Evolutionary conservation across 306 rosid species (phyloP), one percentile per base, ranked within the genome.

Genomic region (Trichosanthes cucumerina): DNA sequence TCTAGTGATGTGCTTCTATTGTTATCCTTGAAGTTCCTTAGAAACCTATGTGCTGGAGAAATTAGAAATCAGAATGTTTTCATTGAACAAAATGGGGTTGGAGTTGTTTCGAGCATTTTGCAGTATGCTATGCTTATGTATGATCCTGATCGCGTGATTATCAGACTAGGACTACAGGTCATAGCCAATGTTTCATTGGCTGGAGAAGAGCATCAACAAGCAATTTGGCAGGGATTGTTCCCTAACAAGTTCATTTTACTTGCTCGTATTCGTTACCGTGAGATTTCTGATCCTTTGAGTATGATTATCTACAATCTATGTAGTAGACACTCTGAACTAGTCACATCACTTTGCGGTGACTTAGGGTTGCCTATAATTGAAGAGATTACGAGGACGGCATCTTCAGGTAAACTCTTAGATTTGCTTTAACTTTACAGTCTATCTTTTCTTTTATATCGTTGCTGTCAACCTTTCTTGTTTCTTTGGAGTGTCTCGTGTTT

Each of bases 1-100:
- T 81, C 85, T 5, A 78, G 74, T 57, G 34, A 34, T 31, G 28
- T 60, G 26, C 63, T 69, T 83, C 84, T 86, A 31, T n/a, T 84
- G 14, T 54, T 79, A 69, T 85, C 88, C 66, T 79, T 90, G 33
- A 90, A 85, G 86, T 89, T 89, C 6, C 79, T 91, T 15, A 83
- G 93, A 83, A 90, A 93, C 79, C 79, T 93, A 21, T 93, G 92
- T 78, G 97, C 92, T 0, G 94, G 96, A 12, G 93, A 91, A 84
- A 8, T 77, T 59, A 71, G 80, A 11, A 89, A 88, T 60, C 93
- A 89, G 79, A 74, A 86, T 56, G 57, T 53, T 4, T 94, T 94
- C 78, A 57, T 94, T 76, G 87, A 90, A 52, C 80, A 36, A 47
- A 80, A 86, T 68, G 97, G 95, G 46, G 86, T 83, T 60, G 84